A percentile compares a stretch with the other conserved stretches of the same genome.
These are phyloP conservation scores for Phtheirospermum japonicum DNA, from an alignment of 257 asterid species.

Conservation along the genomic window DNA sequence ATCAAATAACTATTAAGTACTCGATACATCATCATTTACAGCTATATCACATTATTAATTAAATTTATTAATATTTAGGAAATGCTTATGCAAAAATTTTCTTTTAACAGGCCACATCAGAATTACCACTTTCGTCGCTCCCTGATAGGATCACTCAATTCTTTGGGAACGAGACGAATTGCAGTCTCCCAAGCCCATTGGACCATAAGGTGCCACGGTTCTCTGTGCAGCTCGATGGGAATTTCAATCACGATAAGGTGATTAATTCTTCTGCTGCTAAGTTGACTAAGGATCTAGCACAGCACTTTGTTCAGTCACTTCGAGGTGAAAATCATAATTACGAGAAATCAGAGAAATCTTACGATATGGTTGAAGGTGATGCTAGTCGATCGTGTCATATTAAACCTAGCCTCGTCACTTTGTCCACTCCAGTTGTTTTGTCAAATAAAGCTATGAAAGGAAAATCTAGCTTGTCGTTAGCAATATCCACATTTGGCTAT, in stretches of 20 bases:
- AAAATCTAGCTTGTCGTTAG: constrained; percentile 65
- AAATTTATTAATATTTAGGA: constrained; percentile 1
- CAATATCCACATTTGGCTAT: constrained; percentile 84
- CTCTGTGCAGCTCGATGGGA: constrained; percentile 65
- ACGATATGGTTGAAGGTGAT: constrained; percentile 35
- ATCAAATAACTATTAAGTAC: constrained; percentile 10
- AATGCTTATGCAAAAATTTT: constrained; percentile 24
- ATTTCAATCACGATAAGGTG: constrained; percentile 50
- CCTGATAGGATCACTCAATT: constrained; percentile 71
- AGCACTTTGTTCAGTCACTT: constrained; percentile 64
- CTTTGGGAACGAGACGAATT: constrained; percentile 50
- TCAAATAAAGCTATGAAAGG: constrained; percentile 52
- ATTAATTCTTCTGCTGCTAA: constrained; percentile 53
- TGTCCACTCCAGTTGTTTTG: constrained; percentile 35
- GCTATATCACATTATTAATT: neutral
- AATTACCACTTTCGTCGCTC: constrained; percentile 53
- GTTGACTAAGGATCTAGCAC: constrained; percentile 70
- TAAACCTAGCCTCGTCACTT: constrained; percentile 38
- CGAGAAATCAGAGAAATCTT: constrained; percentile 35
- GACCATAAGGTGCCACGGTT: constrained; percentile 60
- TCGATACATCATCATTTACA: neutral
- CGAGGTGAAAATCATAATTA: constrained; percentile 51
- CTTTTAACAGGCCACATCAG: constrained; percentile 80
- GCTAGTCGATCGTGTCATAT: constrained; percentile 30
- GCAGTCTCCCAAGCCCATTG: constrained; percentile 40